Base-by-base conservation (phyloP, 2,329 filamentous ascomycete species). In the Paracorniculantispora psalliotae region DNA sequence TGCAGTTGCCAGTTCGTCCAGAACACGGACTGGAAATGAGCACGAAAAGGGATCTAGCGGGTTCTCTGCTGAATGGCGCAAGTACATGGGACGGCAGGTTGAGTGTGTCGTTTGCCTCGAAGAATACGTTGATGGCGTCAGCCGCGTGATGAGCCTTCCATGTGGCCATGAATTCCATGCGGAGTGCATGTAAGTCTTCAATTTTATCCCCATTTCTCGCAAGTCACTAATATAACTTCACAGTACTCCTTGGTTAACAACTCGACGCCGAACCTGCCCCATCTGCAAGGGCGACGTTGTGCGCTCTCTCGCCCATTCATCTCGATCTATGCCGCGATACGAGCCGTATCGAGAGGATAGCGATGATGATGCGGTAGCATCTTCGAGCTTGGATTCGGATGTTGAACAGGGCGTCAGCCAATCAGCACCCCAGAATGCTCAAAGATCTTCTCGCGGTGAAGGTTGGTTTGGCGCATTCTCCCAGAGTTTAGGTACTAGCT, bases 271-370 rank as follows among this genome's bases (percentile, higher is more conserved):
- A 63, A 99, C 94, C n/a, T 99, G 94, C 68, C 94, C 94, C 0
- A 97, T 99, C 61, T 99, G 94, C 78, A 99, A 99, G 77, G 92
- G 92, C 51, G 94, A 99, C 70, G 94, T 99, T 37, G 93, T 99
- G 17, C 79, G 83, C 30, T 86, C 83, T 9, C 73, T 91, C 63
- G 81, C 85, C 19, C 79, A 78, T 33, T 78, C 79, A 10, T 75
- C 77, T 15, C 73, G 79, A 6, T 81, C 79, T 2, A 77, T 74
- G 43, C 80, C 81, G 17, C 74, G 79, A 33, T 83, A 83, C 60
- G 81, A 82, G 48, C 74, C 79, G 2, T 84, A 83, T 61, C 78
- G 73, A n/a, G 81, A 83, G 58, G 80, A 81, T 49, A 77, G 75
- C 37, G 76, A 78, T 25, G 77, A 81, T 0, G 79, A 72, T 8